A percentile compares a stretch with the other conserved stretches of the same genome.
Evolutionary conservation across 202 grass and related monocot species (phyloP).

Genomic region (Schoenoplectus triqueter): DNA sequence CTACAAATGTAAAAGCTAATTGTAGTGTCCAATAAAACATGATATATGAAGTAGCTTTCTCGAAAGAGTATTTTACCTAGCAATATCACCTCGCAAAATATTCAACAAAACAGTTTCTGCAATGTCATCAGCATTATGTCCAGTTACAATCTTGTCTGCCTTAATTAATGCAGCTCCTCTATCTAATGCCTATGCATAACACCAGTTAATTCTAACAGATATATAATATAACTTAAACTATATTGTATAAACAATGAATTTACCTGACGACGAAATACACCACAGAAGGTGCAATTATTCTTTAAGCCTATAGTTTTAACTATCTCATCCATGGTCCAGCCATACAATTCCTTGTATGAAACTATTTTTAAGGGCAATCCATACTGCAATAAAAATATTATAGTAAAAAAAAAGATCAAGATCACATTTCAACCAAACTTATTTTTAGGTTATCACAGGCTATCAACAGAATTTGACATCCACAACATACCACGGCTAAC

Average conservation of each 20-base stretch:
- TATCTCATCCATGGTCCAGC: slow-evolving; percentile 99
- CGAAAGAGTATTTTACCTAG: slow-evolving; percentile 55
- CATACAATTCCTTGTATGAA: slow-evolving; percentile 97
- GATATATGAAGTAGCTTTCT: not conserved
- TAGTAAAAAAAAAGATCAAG: not conserved
- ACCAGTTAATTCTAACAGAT: slow-evolving; percentile 15
- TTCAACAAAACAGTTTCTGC: slow-evolving; percentile 94
- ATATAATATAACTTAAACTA: not conserved
- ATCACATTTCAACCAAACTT: slow-evolving; percentile 1
- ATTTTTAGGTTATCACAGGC: not conserved
- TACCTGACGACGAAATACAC: slow-evolving; percentile 96
- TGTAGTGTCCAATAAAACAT: slow-evolving; percentile 4
- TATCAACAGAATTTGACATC: not conserved
- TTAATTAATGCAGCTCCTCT: slow-evolving; percentile 89
- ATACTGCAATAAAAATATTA: slow-evolving; percentile 56
- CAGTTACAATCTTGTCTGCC: slow-evolving; percentile 94
- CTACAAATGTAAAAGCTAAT: slow-evolving; percentile 46
- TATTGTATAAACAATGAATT: slow-evolving; percentile 15
- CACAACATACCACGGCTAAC: not conserved
- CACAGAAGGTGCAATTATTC: slow-evolving; percentile 97
- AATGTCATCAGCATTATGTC: slow-evolving; percentile 99
- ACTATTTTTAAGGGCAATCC: slow-evolving; percentile 89
- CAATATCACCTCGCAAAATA: slow-evolving; percentile 98
- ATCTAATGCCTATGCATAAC: slow-evolving; percentile 62
- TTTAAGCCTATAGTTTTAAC: slow-evolving; percentile 90